Base-by-base conservation (phyloP, 1,139 yeast genomes). In the Meyerozyma athensensis region DNA sequence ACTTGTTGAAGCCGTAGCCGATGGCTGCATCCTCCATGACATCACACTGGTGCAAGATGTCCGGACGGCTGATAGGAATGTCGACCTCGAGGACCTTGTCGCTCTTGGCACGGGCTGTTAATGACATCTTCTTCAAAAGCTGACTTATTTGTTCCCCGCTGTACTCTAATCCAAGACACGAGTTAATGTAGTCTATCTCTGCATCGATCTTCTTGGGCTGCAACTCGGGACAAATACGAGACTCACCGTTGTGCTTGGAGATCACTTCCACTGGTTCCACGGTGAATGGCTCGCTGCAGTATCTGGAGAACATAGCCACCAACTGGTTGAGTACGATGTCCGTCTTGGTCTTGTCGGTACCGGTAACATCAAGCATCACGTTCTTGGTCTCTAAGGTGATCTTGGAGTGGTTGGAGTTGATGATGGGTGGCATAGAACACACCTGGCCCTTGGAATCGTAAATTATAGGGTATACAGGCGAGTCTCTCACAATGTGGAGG, bases 11-110 rank as follows among this genome's bases (percentile, higher is more conserved):
- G 42, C 98, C 99, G 59, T 89, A 94, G 24, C 89, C 95, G 58
- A 94, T 84, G 37, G 97, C 98, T 35, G 90, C 96, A 62, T 94
- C 99, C 65, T 94, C 99, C 96, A 94, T 86, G 50, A 94, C 84
- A 64, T 94, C 99, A 73, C 98, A 92, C 62, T 89, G 96, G 63
- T 94, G 99, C 55, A 94, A 75, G 45, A 94, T 78, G 63, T 94
- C 99, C 7, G 97, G 81, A 68, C 99, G 82, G 34, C 98, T 92
- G 52, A 87, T 81, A 48, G 99, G 98, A 43, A 92, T 77, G 34
- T 67, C 59, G 39, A 92, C 95, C 40, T 83, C 81, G 40, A 90
- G 57, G 30, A 76, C 48, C 46, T 79, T 74, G 16, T 68, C 52
- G 46, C 79, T 74, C 4, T 82, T 67, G 22, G 79, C 79, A 21